phyloP scores from a whole-genome alignment of 1,284 basidiomycete genomes.

The Pseudozyma thailandica region DNA sequence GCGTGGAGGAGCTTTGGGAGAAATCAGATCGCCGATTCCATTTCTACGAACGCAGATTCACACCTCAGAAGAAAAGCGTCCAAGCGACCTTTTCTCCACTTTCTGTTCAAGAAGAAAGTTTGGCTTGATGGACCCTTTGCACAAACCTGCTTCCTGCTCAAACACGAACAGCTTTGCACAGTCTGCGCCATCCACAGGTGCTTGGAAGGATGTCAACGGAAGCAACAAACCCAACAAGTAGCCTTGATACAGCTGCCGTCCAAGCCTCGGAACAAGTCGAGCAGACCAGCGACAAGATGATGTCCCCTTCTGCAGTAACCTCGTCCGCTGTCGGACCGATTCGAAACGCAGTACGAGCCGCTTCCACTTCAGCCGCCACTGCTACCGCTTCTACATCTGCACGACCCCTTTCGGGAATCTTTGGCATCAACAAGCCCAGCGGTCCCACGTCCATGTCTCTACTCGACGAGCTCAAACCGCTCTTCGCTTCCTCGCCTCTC shows the following conservation, averaged over 20 bases:
- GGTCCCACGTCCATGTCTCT: constrained; percentile 90
- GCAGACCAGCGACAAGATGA: constrained; percentile 14
- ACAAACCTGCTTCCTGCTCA: background rate
- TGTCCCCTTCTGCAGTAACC: constrained; percentile 6
- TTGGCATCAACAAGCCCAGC: constrained; percentile 85
- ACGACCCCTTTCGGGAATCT: constrained; percentile 79
- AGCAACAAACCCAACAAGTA: background rate
- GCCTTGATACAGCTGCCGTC: constrained; percentile 3
- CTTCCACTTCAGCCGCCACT: constrained; percentile 6
- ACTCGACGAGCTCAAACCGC: constrained; percentile 84
- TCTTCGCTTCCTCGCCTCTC: constrained; percentile 80
- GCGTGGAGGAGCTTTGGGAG: constrained; percentile 31
- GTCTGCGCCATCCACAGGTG: background rate
- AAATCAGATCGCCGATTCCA: constrained; percentile 18
- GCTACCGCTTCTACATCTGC: constrained; percentile 55
- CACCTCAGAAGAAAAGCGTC: constrained; percentile 5
- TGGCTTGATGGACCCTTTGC: no score
- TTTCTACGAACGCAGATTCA: background rate
- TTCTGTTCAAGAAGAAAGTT: constrained; percentile 3
- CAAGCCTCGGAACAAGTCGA: background rate
- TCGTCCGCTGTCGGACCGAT: constrained; percentile 30
- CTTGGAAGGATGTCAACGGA: constrained; percentile 18
- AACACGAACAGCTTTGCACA: background rate
- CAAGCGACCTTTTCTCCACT: constrained; percentile 12
- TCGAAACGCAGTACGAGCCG: constrained; percentile 20